These are phyloP conservation scores for Cladosporium austrohemisphaericum DNA, from an alignment of 2,329 filamentous ascomycete species.

Conservation along the genomic window DNA sequence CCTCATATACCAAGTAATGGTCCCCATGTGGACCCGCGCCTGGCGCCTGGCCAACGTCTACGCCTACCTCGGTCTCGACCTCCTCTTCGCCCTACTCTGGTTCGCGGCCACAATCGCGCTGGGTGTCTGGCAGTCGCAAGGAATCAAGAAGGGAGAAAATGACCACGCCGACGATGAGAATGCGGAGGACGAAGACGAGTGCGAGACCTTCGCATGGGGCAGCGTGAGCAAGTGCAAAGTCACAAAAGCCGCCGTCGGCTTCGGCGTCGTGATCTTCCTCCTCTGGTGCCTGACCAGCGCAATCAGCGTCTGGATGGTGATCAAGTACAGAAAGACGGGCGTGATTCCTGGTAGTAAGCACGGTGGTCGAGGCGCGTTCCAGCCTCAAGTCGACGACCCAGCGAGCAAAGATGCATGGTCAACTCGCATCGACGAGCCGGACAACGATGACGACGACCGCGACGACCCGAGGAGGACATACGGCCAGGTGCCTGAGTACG, in stretches of 20 bases:
- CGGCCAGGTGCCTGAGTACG: conserved; percentile 50
- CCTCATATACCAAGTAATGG: conserved; percentile 57
- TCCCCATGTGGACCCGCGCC: conserved; percentile 58
- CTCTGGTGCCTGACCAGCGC: conserved; percentile 52
- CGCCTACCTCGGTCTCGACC: conserved; percentile 55
- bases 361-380: conserved; percentile 23
- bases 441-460: conserved; percentile 40
- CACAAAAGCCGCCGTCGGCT: conserved; percentile 52
- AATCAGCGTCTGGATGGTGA: conserved; percentile 53
- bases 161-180: conserved; percentile 24
- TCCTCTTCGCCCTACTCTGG: conserved; percentile 55
- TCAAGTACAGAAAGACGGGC: conserved; percentile 56
- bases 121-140: conserved; percentile 54
- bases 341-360: conserved; percentile 43
- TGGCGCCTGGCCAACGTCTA: conserved; percentile 58
- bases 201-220: conserved; percentile 55
- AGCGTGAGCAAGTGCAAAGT: conserved; percentile 54
- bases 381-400: conserved; percentile 35
- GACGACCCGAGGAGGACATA: conserved; percentile 43
- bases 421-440: conserved; percentile 39
- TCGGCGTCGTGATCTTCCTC: conserved; percentile 56
- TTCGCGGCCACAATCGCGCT: conserved; percentile 56
- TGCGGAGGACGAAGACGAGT: conserved; percentile 40
- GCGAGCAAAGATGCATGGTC: conserved; percentile 45
- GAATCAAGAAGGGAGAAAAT: conserved; percentile 49